Percentiles rank a stretch among this genome's conserved stretches.
Evolutionary conservation across 371 early-diverging fungal species (phyloP).

Genomic region (Vairimorpha ceranae): DNA sequence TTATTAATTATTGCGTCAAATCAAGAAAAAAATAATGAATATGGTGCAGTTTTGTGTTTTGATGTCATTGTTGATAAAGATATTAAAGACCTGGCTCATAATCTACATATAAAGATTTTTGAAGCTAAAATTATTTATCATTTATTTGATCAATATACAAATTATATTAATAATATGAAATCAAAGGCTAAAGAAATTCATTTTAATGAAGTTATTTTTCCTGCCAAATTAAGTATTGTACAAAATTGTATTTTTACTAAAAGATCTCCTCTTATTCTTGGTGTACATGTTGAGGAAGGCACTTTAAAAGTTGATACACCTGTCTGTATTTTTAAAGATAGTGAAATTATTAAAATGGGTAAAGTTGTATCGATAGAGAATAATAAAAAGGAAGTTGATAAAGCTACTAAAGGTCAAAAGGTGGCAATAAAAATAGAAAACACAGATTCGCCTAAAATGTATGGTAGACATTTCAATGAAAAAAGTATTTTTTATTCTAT

Average conservation of each 20-base stretch:
- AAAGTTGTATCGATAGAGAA: constrained; percentile 86
- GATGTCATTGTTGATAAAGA: constrained; percentile 95
- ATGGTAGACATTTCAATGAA: constrained; percentile 87
- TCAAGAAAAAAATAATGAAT: constrained; percentile 76
- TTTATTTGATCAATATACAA: constrained; percentile 86
- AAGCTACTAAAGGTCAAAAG: constrained; percentile 76
- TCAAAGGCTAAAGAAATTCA: constrained; percentile 78
- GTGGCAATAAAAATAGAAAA: constrained; percentile 92
- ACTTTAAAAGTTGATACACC: constrained; percentile 82
- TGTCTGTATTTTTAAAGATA: constrained; percentile 71
- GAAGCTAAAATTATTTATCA: constrained; percentile 97
- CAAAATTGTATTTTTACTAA: constrained; percentile 87
- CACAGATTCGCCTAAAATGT: constrained; percentile 74
- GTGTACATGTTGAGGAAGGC: constrained; percentile 90
- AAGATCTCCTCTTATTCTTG: constrained; percentile 89
- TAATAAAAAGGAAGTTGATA: constrained; percentile 78
- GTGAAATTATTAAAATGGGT: constrained; percentile 70
- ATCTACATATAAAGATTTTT: constrained; percentile 81
- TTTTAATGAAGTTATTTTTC: constrained; percentile 84
- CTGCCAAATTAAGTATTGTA: constrained; percentile 82
- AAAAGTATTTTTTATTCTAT: constrained; percentile 67
- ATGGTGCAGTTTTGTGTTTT: constrained; percentile 89
- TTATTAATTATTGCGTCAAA: constrained; percentile 82
- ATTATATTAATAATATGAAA: constrained; percentile 68
- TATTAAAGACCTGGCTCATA: constrained; percentile 80